A percentile compares a stretch with the other conserved stretches of the same genome.
These are phyloP conservation scores for Podospora tetraspora DNA, from an alignment of 495 filamentous ascomycete species.

Conservation along the genomic window DNA sequence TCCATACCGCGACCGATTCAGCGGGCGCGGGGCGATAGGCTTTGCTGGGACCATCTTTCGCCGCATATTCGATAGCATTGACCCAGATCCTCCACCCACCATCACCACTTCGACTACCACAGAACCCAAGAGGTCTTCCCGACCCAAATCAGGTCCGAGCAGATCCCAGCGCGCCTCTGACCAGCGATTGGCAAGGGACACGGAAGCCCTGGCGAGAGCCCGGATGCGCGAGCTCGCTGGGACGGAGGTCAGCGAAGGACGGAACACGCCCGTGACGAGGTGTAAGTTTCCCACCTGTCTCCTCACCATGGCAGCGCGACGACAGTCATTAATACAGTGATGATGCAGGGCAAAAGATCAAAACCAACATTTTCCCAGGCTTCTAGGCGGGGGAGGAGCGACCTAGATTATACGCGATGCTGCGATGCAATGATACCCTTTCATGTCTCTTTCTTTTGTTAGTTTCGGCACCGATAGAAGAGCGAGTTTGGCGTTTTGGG, in stretches of 20 bases:
- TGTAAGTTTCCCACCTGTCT: constrained; percentile 15
- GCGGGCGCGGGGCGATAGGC: background rate
- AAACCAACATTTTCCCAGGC: constrained; percentile 17
- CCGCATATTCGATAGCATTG: background rate
- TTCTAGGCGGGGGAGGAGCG: background rate
- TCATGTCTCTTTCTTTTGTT: background rate
- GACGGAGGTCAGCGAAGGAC: constrained; percentile 18
- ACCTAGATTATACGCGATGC: background rate
- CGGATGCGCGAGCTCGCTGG: constrained; percentile 33
- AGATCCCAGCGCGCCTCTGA: background rate
- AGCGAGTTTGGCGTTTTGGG: background rate
- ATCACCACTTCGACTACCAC: background rate
- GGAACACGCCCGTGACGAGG: constrained; percentile 8
- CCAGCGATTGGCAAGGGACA: background rate
- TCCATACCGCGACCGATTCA: background rate
- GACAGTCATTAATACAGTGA: background rate
- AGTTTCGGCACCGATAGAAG: background rate
- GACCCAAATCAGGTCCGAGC: background rate
- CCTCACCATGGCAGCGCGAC: background rate
- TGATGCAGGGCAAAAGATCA: constrained; percentile 21
- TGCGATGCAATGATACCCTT: background rate
- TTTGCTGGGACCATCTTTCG: background rate
- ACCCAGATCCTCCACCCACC: background rate
- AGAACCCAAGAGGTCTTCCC: background rate
- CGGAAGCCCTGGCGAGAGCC: constrained; percentile 15